phyloP scores from a whole-genome alignment of 78 protist genomes.

The Dictyostelium brefeldianum region DNA sequence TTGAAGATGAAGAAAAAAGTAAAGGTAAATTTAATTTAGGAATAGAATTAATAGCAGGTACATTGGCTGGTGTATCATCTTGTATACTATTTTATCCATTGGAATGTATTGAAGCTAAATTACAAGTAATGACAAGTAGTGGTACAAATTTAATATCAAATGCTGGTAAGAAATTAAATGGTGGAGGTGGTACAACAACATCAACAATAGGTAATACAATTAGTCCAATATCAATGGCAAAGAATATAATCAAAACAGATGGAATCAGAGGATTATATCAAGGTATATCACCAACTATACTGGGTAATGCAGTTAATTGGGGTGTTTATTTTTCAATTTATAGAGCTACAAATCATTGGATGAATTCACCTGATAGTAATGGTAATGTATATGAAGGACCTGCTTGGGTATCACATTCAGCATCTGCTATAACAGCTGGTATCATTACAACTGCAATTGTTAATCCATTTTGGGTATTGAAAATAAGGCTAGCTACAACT shows the following conservation, averaged over 20 bases:
- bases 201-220: background rate
- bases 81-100: slow-evolving; percentile 66
- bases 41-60: slow-evolving; percentile 56
- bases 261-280: slow-evolving; percentile 58
- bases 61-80: slow-evolving; percentile 61
- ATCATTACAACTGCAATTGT: slow-evolving; percentile 45
- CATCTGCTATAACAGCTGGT: slow-evolving; percentile 32
- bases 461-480: slow-evolving; percentile 80
- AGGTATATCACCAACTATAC: slow-evolving; percentile 60
- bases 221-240: slow-evolving; percentile 27
- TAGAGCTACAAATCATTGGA: slow-evolving; percentile 64
- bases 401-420: slow-evolving; percentile 18
- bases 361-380: background rate
- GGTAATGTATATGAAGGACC: slow-evolving; percentile 12
- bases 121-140: slow-evolving; percentile 8
- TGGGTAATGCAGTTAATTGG: slow-evolving; percentile 80
- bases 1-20: background rate
- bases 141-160: background rate
- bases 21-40: slow-evolving; percentile 41
- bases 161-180: background rate
- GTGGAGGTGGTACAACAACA: background rate
- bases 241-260: slow-evolving; percentile 19
- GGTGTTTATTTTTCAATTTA: slow-evolving; percentile 66
- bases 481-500: slow-evolving; percentile 64
- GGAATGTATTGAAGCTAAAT: slow-evolving; percentile 68